Percentiles rank a stretch among this genome's conserved stretches.
Evolutionary conservation across 2,329 filamentous ascomycete genomes (phyloP).

Genomic region (Aspergillus sp.): DNA sequence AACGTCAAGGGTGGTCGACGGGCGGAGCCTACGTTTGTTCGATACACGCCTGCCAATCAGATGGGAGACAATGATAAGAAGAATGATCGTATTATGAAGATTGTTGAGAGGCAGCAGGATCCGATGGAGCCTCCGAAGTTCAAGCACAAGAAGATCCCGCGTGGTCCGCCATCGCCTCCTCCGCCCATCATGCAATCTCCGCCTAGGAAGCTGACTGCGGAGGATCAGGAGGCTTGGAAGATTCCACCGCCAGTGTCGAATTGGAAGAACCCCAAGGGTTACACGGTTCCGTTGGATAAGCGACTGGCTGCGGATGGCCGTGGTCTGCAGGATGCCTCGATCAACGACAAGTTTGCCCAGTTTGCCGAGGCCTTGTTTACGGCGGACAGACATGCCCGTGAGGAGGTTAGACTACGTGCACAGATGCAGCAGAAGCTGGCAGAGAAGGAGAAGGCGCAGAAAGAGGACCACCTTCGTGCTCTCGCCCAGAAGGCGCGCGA

Average conservation of each 20-base stretch:
- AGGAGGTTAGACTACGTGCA: constrained; percentile 88
- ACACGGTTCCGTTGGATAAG: constrained; percentile 93
- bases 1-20: constrained; percentile 78
- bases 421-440: constrained; percentile 94
- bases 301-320: constrained; percentile 89
- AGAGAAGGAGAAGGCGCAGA: constrained; percentile 92
- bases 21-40: constrained; percentile 85
- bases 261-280: constrained; percentile 99
- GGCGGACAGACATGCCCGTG: constrained; percentile 87
- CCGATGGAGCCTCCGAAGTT: constrained; percentile 98
- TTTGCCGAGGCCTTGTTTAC: constrained; percentile 93
- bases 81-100: constrained; percentile 96
- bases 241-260: constrained; percentile 88
- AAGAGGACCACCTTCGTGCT: constrained; percentile 84
- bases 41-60: constrained; percentile 93
- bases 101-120: constrained; percentile 88
- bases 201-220: constrained; percentile 87
- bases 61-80: constrained; percentile 86
- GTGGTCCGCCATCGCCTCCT: constrained; percentile 85
- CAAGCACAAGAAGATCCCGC: constrained; percentile 97
- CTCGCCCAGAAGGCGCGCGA: constrained; percentile 89
- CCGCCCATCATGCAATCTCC: constrained; percentile 94
- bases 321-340: constrained; percentile 85
- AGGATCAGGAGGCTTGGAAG: constrained; percentile 95
- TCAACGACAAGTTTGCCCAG: constrained; percentile 98